Conservation (phyloP, 2,329 filamentous ascomycete species). For the Arthroderma sp. region DNA sequence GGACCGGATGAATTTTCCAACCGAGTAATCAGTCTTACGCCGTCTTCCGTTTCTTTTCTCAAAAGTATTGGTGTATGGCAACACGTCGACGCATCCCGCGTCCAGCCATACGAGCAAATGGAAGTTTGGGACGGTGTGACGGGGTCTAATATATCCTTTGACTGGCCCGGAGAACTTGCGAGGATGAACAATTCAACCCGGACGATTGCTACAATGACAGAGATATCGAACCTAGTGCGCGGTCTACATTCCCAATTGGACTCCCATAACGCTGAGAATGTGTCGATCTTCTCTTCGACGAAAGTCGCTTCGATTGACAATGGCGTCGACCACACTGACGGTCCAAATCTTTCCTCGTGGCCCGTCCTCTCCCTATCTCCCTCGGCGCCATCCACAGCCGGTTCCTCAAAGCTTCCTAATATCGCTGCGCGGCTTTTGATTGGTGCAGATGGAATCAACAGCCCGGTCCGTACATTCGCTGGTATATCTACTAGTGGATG, state of each 20-base stretch:
- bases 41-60: slow-evolving; percentile 71
- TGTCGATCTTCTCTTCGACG: slow-evolving; percentile 61
- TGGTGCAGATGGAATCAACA: slow-evolving; percentile 89
- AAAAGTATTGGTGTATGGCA: slow-evolving; percentile 74
- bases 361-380: slow-evolving; percentile 64
- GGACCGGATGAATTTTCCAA: slow-evolving; percentile 67
- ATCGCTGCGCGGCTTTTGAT: slow-evolving; percentile 75
- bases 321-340: slow-evolving; percentile 52
- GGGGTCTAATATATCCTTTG: slow-evolving; percentile 77
- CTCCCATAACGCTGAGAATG: slow-evolving; percentile 44
- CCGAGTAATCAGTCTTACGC: slow-evolving; percentile 88
- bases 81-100: slow-evolving; percentile 56
- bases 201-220: slow-evolving; percentile 89
- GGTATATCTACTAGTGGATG: slow-evolving; percentile 76
- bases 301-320: slow-evolving; percentile 68
- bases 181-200: slow-evolving; percentile 35
- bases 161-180: slow-evolving; percentile 42
- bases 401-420: slow-evolving; percentile 32
- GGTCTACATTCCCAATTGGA: slow-evolving; percentile 60
- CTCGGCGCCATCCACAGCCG: slow-evolving; percentile 20
- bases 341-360: slow-evolving; percentile 72
- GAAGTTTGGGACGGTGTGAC: slow-evolving; percentile 95
- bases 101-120: slow-evolving; percentile 90
- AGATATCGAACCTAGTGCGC: slow-evolving; percentile 79
- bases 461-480: slow-evolving; percentile 79